These are phyloP conservation scores for Ceratocystis diversiconidia DNA, from an alignment of 2,329 filamentous ascomycete genomes.

Conservation along the genomic window DNA sequence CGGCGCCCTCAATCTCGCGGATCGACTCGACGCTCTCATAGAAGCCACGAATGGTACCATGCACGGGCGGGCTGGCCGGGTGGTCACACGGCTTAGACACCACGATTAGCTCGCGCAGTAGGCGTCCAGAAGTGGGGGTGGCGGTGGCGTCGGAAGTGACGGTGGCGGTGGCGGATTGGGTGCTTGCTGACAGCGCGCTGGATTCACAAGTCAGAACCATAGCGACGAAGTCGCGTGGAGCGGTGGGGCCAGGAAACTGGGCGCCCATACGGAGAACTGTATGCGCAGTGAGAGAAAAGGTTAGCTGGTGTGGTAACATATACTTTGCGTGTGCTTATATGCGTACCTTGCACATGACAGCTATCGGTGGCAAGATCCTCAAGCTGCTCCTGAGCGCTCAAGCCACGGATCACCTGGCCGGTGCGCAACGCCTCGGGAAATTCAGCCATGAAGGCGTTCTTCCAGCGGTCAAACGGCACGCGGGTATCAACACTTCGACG, in stretches of 20 bases:
- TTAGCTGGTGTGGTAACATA: neutral
- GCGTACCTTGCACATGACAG: conserved; percentile 13
- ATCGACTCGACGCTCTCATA: conserved; percentile 92
- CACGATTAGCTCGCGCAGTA: conserved; percentile 64
- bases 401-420: conserved; percentile 64
- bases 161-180: neutral
- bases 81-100: conserved; percentile 75
- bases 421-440: conserved; percentile 58
- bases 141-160: neutral
- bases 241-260: conserved; percentile 77
- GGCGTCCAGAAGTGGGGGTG: conserved; percentile 21
- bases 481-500: conserved; percentile 69
- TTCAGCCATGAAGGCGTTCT: conserved; percentile 60
- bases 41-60: conserved; percentile 65
- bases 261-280: conserved; percentile 73
- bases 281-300: conserved; percentile 9
- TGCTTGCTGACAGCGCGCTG: conserved; percentile 5
- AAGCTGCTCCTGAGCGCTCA: conserved; percentile 64
- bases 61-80: conserved; percentile 52
- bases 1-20: conserved; percentile 47
- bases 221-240: conserved; percentile 77
- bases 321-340: neutral
- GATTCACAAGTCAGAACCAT: conserved; percentile 46
- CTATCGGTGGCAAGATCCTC: conserved; percentile 39
- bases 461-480: conserved; percentile 63